A percentile compares a stretch with the other conserved stretches of the same genome.
phyloP scores from a whole-genome alignment of 257 asterid species.

The Jasminum sambac region DNA sequence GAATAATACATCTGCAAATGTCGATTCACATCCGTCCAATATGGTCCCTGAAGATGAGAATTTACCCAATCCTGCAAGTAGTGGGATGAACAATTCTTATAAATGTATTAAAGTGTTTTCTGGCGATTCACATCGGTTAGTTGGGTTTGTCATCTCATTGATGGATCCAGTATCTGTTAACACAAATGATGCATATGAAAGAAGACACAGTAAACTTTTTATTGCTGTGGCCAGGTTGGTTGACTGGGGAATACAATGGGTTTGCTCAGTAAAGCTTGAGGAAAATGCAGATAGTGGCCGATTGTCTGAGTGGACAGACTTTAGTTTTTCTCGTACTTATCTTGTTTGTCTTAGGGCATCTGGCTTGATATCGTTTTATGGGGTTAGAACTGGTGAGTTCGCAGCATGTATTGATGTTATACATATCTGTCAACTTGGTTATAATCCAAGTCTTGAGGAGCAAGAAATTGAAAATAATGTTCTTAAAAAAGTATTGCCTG shows the following conservation, averaged over 20 bases:
- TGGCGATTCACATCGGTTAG: slow-evolving; percentile 57
- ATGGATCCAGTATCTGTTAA: slow-evolving; percentile 30
- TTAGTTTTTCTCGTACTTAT: slow-evolving; percentile 61
- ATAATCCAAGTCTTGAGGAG: slow-evolving; percentile 34
- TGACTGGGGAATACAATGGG: slow-evolving; percentile 86
- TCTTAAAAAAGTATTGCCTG: slow-evolving; percentile 27
- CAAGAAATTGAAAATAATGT: slow-evolving; percentile 28
- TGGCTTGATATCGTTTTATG: slow-evolving; percentile 65
- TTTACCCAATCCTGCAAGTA: slow-evolving; percentile 33
- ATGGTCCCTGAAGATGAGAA: slow-evolving; percentile 28
- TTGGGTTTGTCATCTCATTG: slow-evolving; percentile 68
- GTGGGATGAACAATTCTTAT: slow-evolving; percentile 38
- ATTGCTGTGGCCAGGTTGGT: slow-evolving; percentile 63
- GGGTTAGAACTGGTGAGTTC: slow-evolving; percentile 62
- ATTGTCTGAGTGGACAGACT: slow-evolving; percentile 74
- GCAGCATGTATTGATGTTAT: slow-evolving; percentile 53
- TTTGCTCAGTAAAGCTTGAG: slow-evolving; percentile 60
- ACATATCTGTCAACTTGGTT: slow-evolving; percentile 35
- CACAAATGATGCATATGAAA: slow-evolving; percentile 37
- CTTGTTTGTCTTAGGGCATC: slow-evolving; percentile 73
- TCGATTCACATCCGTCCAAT: slow-evolving; percentile 24
- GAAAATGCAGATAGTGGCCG: slow-evolving; percentile 43
- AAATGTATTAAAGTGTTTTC: slow-evolving; percentile 76
- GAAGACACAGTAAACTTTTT: slow-evolving; percentile 31
- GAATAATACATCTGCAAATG: slow-evolving; percentile 26